Evolutionary conservation across 2,329 filamentous ascomycete species (phyloP), one percentile per base, ranked within the genome.

Genomic region (Monilinia fructigena): DNA sequence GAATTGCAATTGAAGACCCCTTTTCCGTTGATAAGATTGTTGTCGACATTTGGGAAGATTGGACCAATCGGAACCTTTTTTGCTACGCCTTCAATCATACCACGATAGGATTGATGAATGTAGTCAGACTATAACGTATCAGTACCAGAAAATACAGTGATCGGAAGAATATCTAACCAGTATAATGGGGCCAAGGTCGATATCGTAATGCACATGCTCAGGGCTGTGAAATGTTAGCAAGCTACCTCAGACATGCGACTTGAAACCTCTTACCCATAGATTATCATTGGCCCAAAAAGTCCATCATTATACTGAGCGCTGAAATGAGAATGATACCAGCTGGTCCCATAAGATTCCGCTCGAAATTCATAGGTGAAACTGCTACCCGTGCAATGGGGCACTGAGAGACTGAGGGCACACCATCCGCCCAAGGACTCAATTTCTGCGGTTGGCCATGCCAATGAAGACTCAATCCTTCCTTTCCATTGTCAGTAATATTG

Each of bases 251-350:
- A 23, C 31, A 23, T 38, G 18, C n/a, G 38, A n/a, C 10, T 35
- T 11, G 18, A 11, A 31, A 6, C 20, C 5, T 28, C 45, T 61
- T 53, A 65, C 63, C 63, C 86, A 64, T 87, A 80, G 70, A 89
- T 85, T 20, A 88, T 75, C 31, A 90, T 83, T 1, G 80, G 81
- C 0, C 87, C 87, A 48, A 83, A 79, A 0, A 88, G 76, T 0
- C 87, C 87, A 64, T 87, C 80, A 72, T 45, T 80, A 64, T 80
- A 80, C 68, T 81, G 79, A 26, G 75, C 72, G 23, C 77, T 77
- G 70, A 83, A 83, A 72, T 88, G 86, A 1, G 82, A 84, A 74
- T 89, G 86, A 66, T 87, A 88, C 83, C 84, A 87, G 3, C 78
- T 79, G 0, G 81, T 78, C 5, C 86, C 83, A 74, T 85, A 73